Base-by-base conservation (phyloP, 164 flowering plant species). In the Vitis cinerea region DNA sequence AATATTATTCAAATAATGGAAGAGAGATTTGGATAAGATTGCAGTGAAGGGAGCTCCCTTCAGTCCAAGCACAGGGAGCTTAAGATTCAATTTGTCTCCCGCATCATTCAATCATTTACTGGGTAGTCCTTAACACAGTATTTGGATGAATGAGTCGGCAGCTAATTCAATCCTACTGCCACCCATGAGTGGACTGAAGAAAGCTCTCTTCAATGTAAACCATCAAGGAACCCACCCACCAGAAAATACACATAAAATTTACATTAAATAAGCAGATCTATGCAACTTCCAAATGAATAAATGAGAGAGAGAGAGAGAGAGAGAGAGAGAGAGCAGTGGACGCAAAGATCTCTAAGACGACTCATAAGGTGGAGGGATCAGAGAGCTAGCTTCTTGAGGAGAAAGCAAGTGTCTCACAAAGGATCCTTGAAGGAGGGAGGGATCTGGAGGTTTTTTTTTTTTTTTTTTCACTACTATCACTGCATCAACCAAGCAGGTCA, bases 61-160 rank as follows among this genome's bases (percentile, higher is more conserved):
- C 94, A 90, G 97, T 91, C 97, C 97, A 91, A 90, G 85, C 55
- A 83, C 78, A 81, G 86, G 74, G 73, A 82, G 81, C 79, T 76
- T 77, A 83, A 78, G 92, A 87, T 78, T 63, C 85, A 84, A 86
- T 72, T 74, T 75, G 85, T 74, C 95, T 90, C 92, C 90, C 88
- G 93, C 91, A 53, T 86, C 98, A 93, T 91, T 88, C 93, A 86
- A 84, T 85, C 98, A 91, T 78, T 77, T 91, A 79, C 87, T 75
- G 74, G 72, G 87, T 74, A 23, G 6, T 13, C 1, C 16, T 29
- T 14, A 58, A 79, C 90, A 71, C 81, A 77, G 88, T 77, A 91
- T 83, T 80, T 93, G 97, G 84, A 79, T 90, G 97, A 93, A 89
- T 93, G 98, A 93, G 81, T 87, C 94, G 83, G 90, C 90, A 91